Evolutionary conservation across 2,329 filamentous ascomycete genomes (phyloP), one percentile per base, ranked within the genome.

Genomic region (Helminthosporium solani): DNA sequence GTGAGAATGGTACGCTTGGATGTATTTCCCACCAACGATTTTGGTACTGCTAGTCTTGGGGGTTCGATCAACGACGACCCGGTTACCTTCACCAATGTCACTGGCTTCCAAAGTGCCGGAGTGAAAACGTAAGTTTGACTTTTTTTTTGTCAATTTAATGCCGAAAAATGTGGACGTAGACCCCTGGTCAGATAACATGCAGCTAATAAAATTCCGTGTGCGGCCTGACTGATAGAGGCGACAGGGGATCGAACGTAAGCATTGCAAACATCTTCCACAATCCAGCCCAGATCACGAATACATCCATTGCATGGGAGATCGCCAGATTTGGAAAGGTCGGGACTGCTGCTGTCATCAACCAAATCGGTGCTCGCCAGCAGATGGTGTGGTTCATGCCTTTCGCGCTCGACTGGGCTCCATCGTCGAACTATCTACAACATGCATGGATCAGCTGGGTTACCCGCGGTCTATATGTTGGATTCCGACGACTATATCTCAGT

Each of bases 361-460:
- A 77, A 46, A 78, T 82, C 52, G 71, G 71, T 43, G 75, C 74
- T 12, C 75, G 82, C 49, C 73, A 84, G 67, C 80, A 84, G 65
- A 82, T 84, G 78, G 81, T 76, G 2, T 84, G 79, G 70, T 84
- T 84, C 68, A 75, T 78, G 42, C 67, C 71, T 14, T 82, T 79
- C 52, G 76, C 76, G 37, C 73, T 76, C 6, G 69, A 71, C 36
- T 80, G 77, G 78, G 74, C 75, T 41, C 70, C 74, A 12, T 76
- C 80, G 2, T 81, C 78, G 56, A 82, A 75, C 63, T 81, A 76
- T 57, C 63, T 83, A 39, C 81, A 84, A 64, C 82, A 85, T 64
- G 73, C 81, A 9, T 83, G 78, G 75, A 83, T 85, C 49, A 77
- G 77, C 54, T 85, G 81, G 81, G 61, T 82, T 27, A 84, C 82